Evolutionary conservation across 1,284 basidiomycete genomes (phyloP).

Genomic region (Tetrapyrgos nigripes): DNA sequence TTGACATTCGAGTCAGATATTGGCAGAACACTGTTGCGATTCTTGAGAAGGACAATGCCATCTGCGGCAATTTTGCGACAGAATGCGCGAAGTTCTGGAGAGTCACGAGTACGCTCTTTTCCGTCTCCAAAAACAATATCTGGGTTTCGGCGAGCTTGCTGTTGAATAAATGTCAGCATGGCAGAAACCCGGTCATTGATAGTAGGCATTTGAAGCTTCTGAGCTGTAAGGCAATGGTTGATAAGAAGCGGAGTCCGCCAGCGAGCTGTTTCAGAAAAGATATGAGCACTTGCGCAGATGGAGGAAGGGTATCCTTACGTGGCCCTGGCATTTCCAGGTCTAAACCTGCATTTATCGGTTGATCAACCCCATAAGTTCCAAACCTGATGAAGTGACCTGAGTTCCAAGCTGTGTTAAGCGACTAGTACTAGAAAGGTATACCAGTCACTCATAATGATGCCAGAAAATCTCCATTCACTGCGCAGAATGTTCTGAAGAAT

Average conservation of each 20-base stretch:
- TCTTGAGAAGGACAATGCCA: slow-evolving; percentile 76
- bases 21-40: slow-evolving; percentile 63
- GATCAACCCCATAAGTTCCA: slow-evolving; percentile 21
- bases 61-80: slow-evolving; percentile 65
- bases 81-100: slow-evolving; percentile 58
- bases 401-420: not conserved
- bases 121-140: slow-evolving; percentile 73
- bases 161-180: slow-evolving; percentile 64
- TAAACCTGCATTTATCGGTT: slow-evolving; percentile 19
- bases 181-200: slow-evolving; percentile 63
- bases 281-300: slow-evolving; percentile 34
- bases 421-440: slow-evolving; percentile 30
- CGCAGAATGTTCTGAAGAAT: slow-evolving; percentile 66
- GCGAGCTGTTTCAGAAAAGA: slow-evolving; percentile 68
- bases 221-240: slow-evolving; percentile 59
- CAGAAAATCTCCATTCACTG: slow-evolving; percentile 72
- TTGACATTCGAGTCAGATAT: slow-evolving; percentile 52
- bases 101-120: slow-evolving; percentile 62
- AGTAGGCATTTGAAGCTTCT: slow-evolving; percentile 58
- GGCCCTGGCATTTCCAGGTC: slow-evolving; percentile 23
- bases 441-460: slow-evolving; percentile 74
- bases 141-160: slow-evolving; percentile 60
- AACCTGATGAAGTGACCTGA: slow-evolving; percentile 47
- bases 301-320: not conserved
- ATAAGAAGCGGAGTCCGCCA: slow-evolving; percentile 67